A percentile compares a stretch with the other conserved stretches of the same genome.
phyloP scores from a whole-genome alignment of 257 asterid species.

The Przewalskia tangutica region DNA sequence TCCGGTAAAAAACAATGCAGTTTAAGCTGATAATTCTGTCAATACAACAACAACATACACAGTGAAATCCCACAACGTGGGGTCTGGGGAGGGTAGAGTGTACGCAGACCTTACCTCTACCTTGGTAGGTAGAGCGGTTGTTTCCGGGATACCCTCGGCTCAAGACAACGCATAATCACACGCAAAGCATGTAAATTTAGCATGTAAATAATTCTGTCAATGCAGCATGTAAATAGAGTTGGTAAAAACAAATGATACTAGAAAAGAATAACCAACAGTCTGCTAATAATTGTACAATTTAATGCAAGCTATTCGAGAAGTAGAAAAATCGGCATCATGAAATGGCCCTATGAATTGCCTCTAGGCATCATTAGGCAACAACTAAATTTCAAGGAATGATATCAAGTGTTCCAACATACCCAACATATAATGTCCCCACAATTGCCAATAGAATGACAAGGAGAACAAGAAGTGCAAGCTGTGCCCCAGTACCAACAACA shows the following conservation, averaged over 20 bases:
- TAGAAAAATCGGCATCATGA: neutral
- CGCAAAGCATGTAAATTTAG: too few species aligned
- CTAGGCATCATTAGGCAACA: neutral
- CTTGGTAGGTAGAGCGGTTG: too few species aligned
- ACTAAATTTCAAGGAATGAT: neutral
- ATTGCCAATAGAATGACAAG: conserved; percentile 41
- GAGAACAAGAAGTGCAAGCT: conserved; percentile 45
- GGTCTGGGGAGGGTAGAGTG: too few species aligned
- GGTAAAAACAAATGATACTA: neutral
- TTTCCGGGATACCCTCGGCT: too few species aligned
- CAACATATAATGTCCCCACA: conserved; percentile 44
- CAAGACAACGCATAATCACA: too few species aligned
- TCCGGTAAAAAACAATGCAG: neutral
- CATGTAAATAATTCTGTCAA: neutral
- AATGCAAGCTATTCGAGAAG: neutral
- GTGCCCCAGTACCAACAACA: conserved; percentile 55
- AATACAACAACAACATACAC: too few species aligned
- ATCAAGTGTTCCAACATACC: conserved; percentile 27
- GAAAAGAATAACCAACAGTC: neutral
- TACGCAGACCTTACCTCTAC: too few species aligned
- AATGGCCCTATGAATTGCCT: neutral
- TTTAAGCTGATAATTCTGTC: neutral
- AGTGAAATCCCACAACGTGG: too few species aligned
- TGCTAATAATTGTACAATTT: neutral
- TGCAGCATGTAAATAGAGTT: neutral